Evolutionary conservation across 805 yeast genomes (phyloP), one percentile per base, ranked within the genome.

Genomic region (Saccharomycopsis guyanensis): DNA sequence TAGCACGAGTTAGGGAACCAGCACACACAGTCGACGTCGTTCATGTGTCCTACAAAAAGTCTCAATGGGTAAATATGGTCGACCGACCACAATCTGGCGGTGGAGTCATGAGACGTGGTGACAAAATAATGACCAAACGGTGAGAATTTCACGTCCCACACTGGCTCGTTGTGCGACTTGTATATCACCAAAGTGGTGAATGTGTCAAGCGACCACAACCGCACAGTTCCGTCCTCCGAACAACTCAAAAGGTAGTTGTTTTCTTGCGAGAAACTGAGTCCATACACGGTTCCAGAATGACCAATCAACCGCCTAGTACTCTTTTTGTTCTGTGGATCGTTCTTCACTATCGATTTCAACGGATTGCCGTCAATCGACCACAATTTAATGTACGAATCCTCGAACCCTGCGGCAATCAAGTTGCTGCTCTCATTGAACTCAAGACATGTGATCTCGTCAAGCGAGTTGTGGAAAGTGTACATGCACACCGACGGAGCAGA

Each of bases 111-210:
- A 2, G 96, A 86, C 0, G 94, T 96, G 0, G 97, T 89, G n/a
- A 94, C 96, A 64, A 93, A 93, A 66, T 93, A 93, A 66, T 93
- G 97, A 3, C 98, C 98, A 57, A 85, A 68, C 2, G 98, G 98
- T 2, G 95, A 81, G 59, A 87, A 93, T 56, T 83, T 76, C 5
- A 93, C 97, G 61, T 93, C 97, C 98, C 98, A 93, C 23, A 93
- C 84, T 1, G 98, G 97, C 55, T 86, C 94, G 57, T 81, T 86
- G 60, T 93, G 99, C 6, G 97, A 97, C 62, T 86, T 87, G 66
- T 93, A 93, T n/a, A 88, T 76, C 1, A 93, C 98, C 41, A 93
- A 70, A 1, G 94, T 81, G 0, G 94, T 78, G 60, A 77, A 86
- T 1, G 97, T 84, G 59, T 93, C 97, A 63, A 86, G 65, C 1